Conservation (phyloP, 306 rosid species). For the Arachis stenosperma region DNA sequence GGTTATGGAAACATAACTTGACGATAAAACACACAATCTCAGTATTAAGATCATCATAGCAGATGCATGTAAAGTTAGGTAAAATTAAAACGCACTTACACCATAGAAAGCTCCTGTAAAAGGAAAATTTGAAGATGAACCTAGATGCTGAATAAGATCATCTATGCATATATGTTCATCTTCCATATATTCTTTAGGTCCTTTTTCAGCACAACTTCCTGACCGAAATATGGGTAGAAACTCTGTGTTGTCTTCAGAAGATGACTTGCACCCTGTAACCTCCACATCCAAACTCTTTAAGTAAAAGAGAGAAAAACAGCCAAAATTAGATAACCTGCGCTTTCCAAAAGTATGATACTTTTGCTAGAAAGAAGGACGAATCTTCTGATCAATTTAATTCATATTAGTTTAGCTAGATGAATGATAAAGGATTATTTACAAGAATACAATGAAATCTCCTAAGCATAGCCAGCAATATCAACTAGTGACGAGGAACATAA, state of each 20-base stretch:
- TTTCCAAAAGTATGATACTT: slow-evolving; percentile 14
- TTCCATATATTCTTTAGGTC: slow-evolving; percentile 86
- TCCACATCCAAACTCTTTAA: slow-evolving; percentile 58
- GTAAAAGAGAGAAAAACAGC: slow-evolving; percentile 3
- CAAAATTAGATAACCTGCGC: slow-evolving; percentile 35
- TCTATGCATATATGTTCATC: slow-evolving; percentile 82
- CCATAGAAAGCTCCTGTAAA: slow-evolving; percentile 79
- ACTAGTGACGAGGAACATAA: not conserved
- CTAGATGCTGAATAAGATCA: slow-evolving; percentile 62
- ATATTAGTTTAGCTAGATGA: slow-evolving; percentile 6
- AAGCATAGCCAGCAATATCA: slow-evolving; percentile 6
- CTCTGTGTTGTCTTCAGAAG: slow-evolving; percentile 55
- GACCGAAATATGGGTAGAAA: slow-evolving; percentile 70
- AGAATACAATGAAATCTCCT: not conserved
- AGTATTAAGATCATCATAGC: slow-evolving; percentile 22
- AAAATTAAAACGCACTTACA: slow-evolving; percentile 50
- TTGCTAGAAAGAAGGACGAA: slow-evolving; percentile 10
- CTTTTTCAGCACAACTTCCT: slow-evolving; percentile 90
- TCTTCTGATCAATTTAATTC: slow-evolving; percentile 8
- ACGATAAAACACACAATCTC: not conserved
- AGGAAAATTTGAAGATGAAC: slow-evolving; percentile 51
- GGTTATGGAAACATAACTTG: slow-evolving; percentile 23
- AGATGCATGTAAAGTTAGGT: slow-evolving; percentile 11
- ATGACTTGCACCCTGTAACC: slow-evolving; percentile 53
- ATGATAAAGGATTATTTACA: slow-evolving; percentile 5